These are phyloP conservation scores for Colletotrichum gigasporum DNA, from an alignment of 2,329 filamentous ascomycete species.

Conservation along the genomic window DNA sequence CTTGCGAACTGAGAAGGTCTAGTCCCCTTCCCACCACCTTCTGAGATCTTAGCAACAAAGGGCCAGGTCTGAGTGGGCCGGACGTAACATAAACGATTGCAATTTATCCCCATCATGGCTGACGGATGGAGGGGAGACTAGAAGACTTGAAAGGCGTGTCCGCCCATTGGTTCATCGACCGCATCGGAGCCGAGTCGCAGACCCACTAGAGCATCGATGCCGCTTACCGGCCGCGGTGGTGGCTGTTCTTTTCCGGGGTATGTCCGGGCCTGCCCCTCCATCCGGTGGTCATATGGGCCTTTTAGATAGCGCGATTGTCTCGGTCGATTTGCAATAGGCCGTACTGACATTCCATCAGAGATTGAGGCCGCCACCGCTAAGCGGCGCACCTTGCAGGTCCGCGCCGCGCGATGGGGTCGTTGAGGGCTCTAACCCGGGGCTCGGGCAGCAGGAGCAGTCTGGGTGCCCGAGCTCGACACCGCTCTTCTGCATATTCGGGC, in stretches of 20 bases:
- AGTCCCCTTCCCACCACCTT: slow-evolving; percentile 20
- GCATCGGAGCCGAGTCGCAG: slow-evolving; percentile 27
- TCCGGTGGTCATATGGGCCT: slow-evolving; percentile 3
- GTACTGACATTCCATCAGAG: slow-evolving; percentile 3
- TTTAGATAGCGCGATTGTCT: slow-evolving; percentile 13
- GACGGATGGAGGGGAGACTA: slow-evolving; percentile 8
- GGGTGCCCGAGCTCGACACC: too few species aligned
- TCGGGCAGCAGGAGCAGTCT: too few species aligned
- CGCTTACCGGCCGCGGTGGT: slow-evolving; percentile 17
- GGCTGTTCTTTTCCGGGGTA: slow-evolving; percentile 21
- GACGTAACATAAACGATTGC: slow-evolving; percentile 1
- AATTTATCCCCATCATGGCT: slow-evolving; percentile 25
- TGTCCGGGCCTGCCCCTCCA: slow-evolving; percentile 19
- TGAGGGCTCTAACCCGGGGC: neutral
- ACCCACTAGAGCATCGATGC: slow-evolving; percentile 6
- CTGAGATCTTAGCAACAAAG: neutral
- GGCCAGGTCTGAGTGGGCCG: slow-evolving; percentile 17
- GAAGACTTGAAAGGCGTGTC: neutral
- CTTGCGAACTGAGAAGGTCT: slow-evolving; percentile 13
- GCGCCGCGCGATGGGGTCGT: neutral
- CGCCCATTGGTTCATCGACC: slow-evolving; percentile 19
- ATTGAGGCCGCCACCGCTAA: neutral
- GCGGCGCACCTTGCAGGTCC: neutral
- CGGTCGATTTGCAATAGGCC: neutral
- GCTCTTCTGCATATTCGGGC: too few species aligned